Evolutionary conservation across 1,139 yeast genomes (phyloP).

Genomic region (Magnusiomyces ingens): DNA sequence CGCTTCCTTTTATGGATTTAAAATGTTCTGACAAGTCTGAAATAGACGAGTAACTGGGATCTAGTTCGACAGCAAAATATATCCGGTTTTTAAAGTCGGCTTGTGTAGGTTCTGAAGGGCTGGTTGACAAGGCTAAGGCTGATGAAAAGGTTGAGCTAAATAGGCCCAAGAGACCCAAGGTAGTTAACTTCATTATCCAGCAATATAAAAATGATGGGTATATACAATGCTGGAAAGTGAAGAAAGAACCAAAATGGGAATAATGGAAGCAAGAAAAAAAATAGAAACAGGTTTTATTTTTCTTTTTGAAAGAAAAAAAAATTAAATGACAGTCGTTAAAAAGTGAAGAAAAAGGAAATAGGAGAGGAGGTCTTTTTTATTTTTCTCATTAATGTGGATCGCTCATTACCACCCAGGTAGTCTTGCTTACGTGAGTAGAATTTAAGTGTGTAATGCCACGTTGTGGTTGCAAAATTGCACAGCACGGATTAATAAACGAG

Average conservation of each 20-base stretch:
- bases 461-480: too few species aligned
- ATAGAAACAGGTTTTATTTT: background rate
- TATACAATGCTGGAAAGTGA: background rate
- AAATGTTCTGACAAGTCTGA: conserved; percentile 15
- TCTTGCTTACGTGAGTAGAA: too few species aligned
- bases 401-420: too few species aligned
- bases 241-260: background rate
- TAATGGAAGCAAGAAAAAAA: background rate
- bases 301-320: background rate
- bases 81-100: conserved; percentile 15
- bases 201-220: background rate
- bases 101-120: background rate
- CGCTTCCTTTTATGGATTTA: background rate
- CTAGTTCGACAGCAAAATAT: conserved; percentile 30
- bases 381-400: background rate
- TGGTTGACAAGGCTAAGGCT: too few species aligned
- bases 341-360: background rate
- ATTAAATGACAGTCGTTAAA: background rate
- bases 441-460: too few species aligned
- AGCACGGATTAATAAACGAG: too few species aligned
- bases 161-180: background rate
- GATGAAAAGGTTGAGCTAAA: background rate
- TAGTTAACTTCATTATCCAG: background rate
- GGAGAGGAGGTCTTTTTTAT: background rate
- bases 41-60: conserved; percentile 13